Conservation (phyloP, 176 grass and related monocot genomes). For the Juncus effusus region DNA sequence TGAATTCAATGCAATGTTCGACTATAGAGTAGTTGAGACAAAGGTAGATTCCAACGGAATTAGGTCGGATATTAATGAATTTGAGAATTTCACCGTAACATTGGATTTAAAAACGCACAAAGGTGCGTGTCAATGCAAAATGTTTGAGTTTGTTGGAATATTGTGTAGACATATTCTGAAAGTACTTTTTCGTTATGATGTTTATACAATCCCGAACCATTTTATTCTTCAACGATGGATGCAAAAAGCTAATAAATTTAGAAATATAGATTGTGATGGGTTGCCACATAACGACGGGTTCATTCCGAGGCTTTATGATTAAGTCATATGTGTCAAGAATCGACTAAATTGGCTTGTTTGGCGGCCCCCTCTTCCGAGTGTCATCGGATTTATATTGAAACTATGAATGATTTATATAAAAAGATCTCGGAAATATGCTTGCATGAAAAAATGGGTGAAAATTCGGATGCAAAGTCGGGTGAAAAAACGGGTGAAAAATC, state of each 20-base stretch:
- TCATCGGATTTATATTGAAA: neutral
- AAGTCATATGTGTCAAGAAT: neutral
- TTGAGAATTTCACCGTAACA: neutral
- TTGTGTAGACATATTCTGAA: neutral
- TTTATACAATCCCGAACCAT: neutral
- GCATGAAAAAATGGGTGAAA: neutral
- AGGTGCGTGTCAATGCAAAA: neutral
- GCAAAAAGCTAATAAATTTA: neutral
- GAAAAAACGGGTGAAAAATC: neutral
- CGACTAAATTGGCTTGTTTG: neutral
- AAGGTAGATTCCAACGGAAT: neutral
- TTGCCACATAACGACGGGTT: no score
- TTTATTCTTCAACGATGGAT: constrained; percentile 2
- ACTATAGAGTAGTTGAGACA: neutral
- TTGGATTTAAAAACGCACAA: neutral
- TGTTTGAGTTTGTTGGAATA: neutral
- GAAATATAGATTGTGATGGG: neutral
- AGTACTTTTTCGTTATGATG: neutral
- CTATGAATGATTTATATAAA: neutral
- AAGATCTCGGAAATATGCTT: neutral
- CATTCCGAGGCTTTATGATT: no score
- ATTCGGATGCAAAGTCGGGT: neutral
- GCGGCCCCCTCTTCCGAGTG: neutral
- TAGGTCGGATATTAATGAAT: neutral
- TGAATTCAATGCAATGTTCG: neutral